Base-by-base conservation (phyloP, 2,329 filamentous ascomycete species). In the Penicillium sp. region DNA sequence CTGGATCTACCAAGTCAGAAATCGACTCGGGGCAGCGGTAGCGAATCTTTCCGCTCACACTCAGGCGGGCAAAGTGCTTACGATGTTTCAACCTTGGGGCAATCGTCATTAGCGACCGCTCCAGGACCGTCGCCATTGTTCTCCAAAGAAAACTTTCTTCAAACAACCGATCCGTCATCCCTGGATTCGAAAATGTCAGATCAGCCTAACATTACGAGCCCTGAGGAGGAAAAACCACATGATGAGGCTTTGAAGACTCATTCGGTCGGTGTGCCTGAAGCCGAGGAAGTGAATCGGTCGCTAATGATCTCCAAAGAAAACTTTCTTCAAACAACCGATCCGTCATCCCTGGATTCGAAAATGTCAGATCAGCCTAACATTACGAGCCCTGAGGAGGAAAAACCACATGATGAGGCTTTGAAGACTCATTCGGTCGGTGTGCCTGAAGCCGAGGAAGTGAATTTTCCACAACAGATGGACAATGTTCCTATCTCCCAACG, bases 401-500 rank as follows among this genome's bases (percentile, higher is more conserved):
- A 41, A 14, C 39, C 40, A 7, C 35, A 32, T 11, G 53, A 23
- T 9, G 44, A 53, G 23, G 30, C 23, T 16, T 14, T 53, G 44
- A 38, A 42, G 3, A 11, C 26, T 11, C 29, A n/a, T 18, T 16
- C 30, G 2, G 13, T 19, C 7, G 13, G 1, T 14, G 18, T 8
- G 6, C 8, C n/a, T 13, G 30, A 26, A 10, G 7, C n/a, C 13
- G 23, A 48, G 10, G 38, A 48, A 9, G 29, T 30, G n/a, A 16
- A n/a, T n/a, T n/a, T n/a, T n/a, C n/a, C n/a, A n/a, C n/a, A n/a
- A 7, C n/a, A 32, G 3, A 10, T 19, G 1, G 44, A 61, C 18
- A 43, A 19, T 9, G 48, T 19, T 2, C 55, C 49, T 4, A 51
- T 57, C 7, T 55, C 55, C 1, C 48, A 57, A 39, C 49, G 54